Conservation (phyloP, 768 basidiomycete genomes). For the Lanmaoa pseudosensibilis region DNA sequence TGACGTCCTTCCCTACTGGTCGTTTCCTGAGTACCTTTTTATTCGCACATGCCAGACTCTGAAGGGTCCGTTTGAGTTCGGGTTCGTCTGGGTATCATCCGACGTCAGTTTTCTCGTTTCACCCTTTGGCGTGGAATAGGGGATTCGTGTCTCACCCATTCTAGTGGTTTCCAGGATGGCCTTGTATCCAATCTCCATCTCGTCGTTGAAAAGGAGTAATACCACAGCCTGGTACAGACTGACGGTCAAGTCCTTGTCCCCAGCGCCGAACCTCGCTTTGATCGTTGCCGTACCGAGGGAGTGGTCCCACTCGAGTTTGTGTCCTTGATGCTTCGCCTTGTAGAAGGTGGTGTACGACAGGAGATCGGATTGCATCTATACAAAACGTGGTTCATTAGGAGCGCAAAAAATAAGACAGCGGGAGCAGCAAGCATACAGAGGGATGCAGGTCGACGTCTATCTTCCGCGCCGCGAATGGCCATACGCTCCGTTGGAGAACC, state of each 20-base stretch:
- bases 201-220: constrained; percentile 81
- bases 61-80: constrained; percentile 81
- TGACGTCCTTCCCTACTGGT: constrained; percentile 76
- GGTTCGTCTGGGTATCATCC: constrained; percentile 48
- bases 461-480: constrained; percentile 72
- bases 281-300: constrained; percentile 82
- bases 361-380: constrained; percentile 74
- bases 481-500: constrained; percentile 85
- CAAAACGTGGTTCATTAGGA: constrained; percentile 10
- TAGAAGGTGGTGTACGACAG: constrained; percentile 68
- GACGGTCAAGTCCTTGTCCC: constrained; percentile 83
- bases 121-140: neutral
- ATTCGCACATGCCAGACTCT: constrained; percentile 90
- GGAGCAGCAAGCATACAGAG: constrained; percentile 38
- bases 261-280: constrained; percentile 63
- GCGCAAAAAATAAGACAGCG: neutral
- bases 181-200: constrained; percentile 54
- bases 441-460: constrained; percentile 53
- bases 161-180: constrained; percentile 68
- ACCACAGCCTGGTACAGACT: constrained; percentile 90
- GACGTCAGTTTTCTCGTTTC: neutral
- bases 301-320: constrained; percentile 83
- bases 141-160: constrained; percentile 57
- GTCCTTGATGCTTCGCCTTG: constrained; percentile 71
- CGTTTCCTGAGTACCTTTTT: constrained; percentile 84